Conservation (phyloP, 805 yeast genomes). For the Starmerella bombi region DNA sequence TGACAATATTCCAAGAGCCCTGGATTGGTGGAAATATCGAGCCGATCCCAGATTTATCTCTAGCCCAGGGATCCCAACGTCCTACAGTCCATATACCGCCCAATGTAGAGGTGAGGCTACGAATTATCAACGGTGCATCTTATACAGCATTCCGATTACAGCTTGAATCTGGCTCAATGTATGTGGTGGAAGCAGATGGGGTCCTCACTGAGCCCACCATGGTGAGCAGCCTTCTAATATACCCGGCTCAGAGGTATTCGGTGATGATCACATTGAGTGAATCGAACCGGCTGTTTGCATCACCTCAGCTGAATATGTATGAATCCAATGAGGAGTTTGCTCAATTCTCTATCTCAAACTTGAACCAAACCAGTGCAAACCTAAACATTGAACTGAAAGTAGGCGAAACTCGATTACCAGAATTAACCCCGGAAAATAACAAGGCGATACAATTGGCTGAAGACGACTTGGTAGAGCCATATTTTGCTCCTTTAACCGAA, state of each 20-base stretch:
- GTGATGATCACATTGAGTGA: conserved; percentile 36
- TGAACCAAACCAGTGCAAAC: not conserved
- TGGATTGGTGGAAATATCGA: conserved; percentile 28
- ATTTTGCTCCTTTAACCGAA: conserved; percentile 1
- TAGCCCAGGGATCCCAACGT: conserved; percentile 31
- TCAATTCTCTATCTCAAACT: not conserved
- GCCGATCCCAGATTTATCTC: conserved; percentile 32
- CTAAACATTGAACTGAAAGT: not conserved
- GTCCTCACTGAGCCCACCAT: conserved; percentile 21
- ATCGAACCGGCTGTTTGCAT: not conserved
- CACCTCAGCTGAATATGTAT: conserved; percentile 5
- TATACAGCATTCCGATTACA: conserved; percentile 26
- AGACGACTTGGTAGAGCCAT: conserved; percentile 5
- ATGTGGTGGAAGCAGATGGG: conserved; percentile 29
- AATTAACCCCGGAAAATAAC: not conserved
- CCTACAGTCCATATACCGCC: conserved; percentile 8
- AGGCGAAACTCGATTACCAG: not conserved
- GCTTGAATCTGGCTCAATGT: conserved; percentile 22
- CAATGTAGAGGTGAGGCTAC: conserved; percentile 18
- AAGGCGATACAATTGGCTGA: not conserved
- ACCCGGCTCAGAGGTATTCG: conserved; percentile 74
- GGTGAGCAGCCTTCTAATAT: conserved; percentile 24
- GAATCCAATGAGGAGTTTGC: conserved; percentile 1
- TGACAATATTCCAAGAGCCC: conserved; percentile 31
- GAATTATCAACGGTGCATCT: conserved; percentile 27